Base-by-base conservation (phyloP, 768 basidiomycete genomes). In the Macrolepiota dolichaula region DNA sequence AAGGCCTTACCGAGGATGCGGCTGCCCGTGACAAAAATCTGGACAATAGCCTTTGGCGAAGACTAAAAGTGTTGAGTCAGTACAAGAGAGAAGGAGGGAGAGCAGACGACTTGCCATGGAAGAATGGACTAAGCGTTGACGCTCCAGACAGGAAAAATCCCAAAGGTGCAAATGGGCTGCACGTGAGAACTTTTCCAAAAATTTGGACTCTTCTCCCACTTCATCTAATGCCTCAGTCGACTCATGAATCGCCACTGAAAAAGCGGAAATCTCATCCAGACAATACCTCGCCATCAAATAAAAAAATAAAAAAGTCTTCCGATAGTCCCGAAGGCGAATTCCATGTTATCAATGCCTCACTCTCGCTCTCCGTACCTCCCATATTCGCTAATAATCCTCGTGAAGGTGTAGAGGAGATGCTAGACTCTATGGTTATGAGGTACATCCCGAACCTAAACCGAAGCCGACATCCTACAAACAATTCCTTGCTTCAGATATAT, bases 371-470 rank as follows among this genome's bases (percentile, higher is more conserved):
- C 10, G 81, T 97, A 15, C 84, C 95, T 29, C 95, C 95, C 1
- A 80, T 89, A 46, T 96, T 94, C 71, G 83, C 91, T 15, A 80
- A 76, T 46, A 84, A 90, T 73, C 83, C 88, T n/a, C 77, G 81
- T 10, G 77, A 73, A 42, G 96, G 96, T 6, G 91, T 85, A 17
- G 85, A 89, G 69, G 94, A 98, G 74, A 87, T 95, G 84, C 77
- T 98, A 17, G 94, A 98, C 73, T 92, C 91, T 7, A 90, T 97
- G 90, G 76, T 96, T 13, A 96, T 98, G 96, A 86, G 92, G 96
- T 95, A 69, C 66, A 83, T 74, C 22, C 35, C 19, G n/a, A 44
- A 44, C 19, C 35, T 29, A 24, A 27, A 4, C 25, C 27, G 11
- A 38, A 13, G 17, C 29, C 49, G 55, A 50, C 54, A 24, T 27